Base-by-base conservation (phyloP, 1,284 basidiomycete genomes). In the Microbotryomycetes sp. region DNA sequence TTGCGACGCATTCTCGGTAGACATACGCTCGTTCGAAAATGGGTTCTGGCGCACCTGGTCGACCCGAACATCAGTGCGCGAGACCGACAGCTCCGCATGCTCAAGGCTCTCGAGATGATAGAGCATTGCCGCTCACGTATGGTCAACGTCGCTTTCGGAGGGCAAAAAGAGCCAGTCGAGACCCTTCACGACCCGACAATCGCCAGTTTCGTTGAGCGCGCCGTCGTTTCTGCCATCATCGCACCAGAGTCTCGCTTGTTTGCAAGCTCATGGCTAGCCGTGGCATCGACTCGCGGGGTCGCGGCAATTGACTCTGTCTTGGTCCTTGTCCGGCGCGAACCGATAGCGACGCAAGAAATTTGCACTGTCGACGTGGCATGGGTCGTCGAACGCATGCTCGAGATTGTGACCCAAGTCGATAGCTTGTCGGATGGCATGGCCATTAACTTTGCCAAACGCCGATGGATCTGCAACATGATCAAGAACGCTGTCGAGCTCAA, bases 381-480 rank as follows among this genome's bases (percentile, higher is more conserved):
- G 57, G 49, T 58, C 41, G 45, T 30, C 18, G 57, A 58, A 16
- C 49, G 57, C n/a, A 30, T 58, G 30, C 41, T 58, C 50, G 57
- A 58, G 57, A 45, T 58, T 23, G 51, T 31, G 3, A 45, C 51
- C 21, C 51, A 52, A 21, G 46, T 58, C 41, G 57, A 52, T 45
- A 46, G 35, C 24, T 41, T 58, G 26, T 29, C 49, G 9, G 57
- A 58, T 7, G 49, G 50, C 26, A 47, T 53, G 31, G 45, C 57
- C 24, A 58, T 58, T 29, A 53, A 52, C 45, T 58, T 52, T 29
- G 23, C 27, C 57, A 58, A 58, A 24, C 50, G 57, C n/a, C 50
- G 57, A 13, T 58, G 57, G 57, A 52, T 58, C 46, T 52, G n/a
- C 57, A 58, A 58, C 50, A 35, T 24, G 15, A 35, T 58, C 24